phyloP scores from a whole-genome alignment of 2,329 filamentous ascomycete genomes.

The Domatiomyces catenatus region DNA sequence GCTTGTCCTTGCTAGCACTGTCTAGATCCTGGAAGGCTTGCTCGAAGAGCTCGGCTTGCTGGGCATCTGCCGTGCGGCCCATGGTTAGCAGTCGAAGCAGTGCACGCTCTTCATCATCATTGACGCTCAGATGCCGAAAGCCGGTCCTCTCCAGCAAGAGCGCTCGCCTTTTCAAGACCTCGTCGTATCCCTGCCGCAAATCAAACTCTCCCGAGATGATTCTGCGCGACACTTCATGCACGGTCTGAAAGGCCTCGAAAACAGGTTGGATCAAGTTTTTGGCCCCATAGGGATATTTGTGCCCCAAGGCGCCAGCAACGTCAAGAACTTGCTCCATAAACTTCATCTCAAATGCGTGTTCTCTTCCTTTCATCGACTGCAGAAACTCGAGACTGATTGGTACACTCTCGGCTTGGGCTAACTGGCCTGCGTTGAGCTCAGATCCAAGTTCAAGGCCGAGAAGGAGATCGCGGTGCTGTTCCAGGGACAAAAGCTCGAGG shows the following conservation, averaged over 20 bases:
- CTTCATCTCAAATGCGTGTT: conserved; percentile 22
- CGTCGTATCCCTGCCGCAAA: conserved; percentile 22
- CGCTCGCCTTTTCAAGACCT: conserved; percentile 20
- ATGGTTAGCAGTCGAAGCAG: conserved; percentile 25
- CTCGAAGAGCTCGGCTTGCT: conserved; percentile 20
- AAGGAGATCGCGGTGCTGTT: conserved; percentile 19
- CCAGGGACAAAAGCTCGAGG: conserved; percentile 17
- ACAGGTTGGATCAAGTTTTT: conserved; percentile 22
- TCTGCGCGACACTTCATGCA: conserved; percentile 19
- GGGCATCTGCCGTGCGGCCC: conserved; percentile 21
- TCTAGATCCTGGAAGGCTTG: conserved; percentile 18
- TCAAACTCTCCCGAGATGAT: conserved; percentile 18
- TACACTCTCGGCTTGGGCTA: conserved; percentile 26
- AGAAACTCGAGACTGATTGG: conserved; percentile 21
- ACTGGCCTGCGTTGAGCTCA: conserved; percentile 25
- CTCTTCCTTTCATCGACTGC: conserved; percentile 14
- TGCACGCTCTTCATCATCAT: conserved; percentile 19
- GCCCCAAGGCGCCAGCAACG: conserved; percentile 25
- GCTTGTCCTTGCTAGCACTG: conserved; percentile 7
- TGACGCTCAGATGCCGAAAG: conserved; percentile 19
- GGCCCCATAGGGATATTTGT: conserved; percentile 21
- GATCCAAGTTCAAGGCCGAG: conserved; percentile 23
- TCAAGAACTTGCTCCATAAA: conserved; percentile 27
- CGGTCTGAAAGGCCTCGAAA: conserved; percentile 20
- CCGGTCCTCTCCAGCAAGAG: conserved; percentile 18